Base-by-base conservation (phyloP, 805 yeast species). In the Grigorovia yakushimaensis region DNA sequence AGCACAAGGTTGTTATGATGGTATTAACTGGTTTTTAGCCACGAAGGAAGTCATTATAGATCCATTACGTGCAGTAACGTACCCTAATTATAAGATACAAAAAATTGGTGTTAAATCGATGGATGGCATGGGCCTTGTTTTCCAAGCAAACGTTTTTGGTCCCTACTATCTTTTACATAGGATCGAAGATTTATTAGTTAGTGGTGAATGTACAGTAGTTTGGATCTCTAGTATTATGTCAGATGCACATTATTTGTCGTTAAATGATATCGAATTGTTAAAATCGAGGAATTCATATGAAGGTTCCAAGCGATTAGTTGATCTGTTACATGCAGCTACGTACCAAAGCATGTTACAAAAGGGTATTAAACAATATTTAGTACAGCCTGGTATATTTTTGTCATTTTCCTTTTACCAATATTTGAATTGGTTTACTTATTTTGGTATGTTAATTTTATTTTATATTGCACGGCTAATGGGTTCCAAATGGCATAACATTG, bases 101-200 rank as follows among this genome's bases (percentile, higher is more conserved):
- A 73, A 76, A 48, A 73, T 78, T 17, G 96, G 97, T 4, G 81
- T 82, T 22, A 79, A 76, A 58, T 78, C 95, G 1, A 62, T 59
- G 18, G 98, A 93, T 65, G 88, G 78, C 0, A 56, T 91, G 71
- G 97, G 98, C 1, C 68, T 84, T 27, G 88, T 88, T 4, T 93
- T 91, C 69, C 95, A 93, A 66, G 94, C 93, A 5, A 93, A 93
- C 61, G 96, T 91, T n/a, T 87, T 93, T 67, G 96, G 95, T 0
- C 98, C 98, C 2, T 89, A 85, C 68, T 93, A 81, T 64, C 68
- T 93, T 46, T 73, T 89, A 46, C 85, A 84, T 54, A 80, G 77
- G 52, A 66, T 91, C 19, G 63, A 72, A 38, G 78, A 78, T 2
- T 65, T 78, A 36, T 66, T 89, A n/a, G 53, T 65, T 9, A 61